Evolutionary conservation across 306 rosid genomes (phyloP).

Genomic region (Cucurbita maxima): DNA sequence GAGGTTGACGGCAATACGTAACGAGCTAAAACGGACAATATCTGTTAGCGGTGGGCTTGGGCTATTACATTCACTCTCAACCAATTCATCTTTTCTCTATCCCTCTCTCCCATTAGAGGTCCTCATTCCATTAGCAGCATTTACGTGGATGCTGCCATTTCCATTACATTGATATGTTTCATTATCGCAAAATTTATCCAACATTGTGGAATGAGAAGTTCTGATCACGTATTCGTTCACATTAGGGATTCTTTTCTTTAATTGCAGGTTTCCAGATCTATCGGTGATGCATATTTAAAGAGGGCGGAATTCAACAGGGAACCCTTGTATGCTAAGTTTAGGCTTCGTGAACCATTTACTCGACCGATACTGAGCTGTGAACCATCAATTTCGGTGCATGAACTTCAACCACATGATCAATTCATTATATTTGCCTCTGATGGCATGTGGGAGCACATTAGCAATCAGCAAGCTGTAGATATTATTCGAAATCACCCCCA

Average conservation of each 20-base stretch:
- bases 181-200: neutral
- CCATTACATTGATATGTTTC: neutral
- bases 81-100: neutral
- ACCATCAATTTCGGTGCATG: constrained; percentile 58
- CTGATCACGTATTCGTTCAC: neutral
- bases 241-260: neutral
- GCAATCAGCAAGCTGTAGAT: constrained; percentile 83
- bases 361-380: constrained; percentile 76
- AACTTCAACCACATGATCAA: constrained; percentile 55
- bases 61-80: neutral
- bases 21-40: too few relatives aligned
- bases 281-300: constrained; percentile 71
- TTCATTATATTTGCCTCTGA: constrained; percentile 86
- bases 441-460: constrained; percentile 90
- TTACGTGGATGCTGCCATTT: neutral
- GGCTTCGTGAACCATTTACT: constrained; percentile 57
- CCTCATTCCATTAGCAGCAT: neutral
- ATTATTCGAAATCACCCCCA: constrained; percentile 58
- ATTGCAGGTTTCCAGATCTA: constrained; percentile 61
- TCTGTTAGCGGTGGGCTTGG: too few relatives aligned
- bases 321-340: constrained; percentile 62
- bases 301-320: constrained; percentile 70
- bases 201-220: neutral
- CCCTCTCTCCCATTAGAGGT: neutral
- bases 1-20: too few relatives aligned